phyloP scores from a whole-genome alignment of 1,284 basidiomycete genomes.

The Vanrija sp. region DNA sequence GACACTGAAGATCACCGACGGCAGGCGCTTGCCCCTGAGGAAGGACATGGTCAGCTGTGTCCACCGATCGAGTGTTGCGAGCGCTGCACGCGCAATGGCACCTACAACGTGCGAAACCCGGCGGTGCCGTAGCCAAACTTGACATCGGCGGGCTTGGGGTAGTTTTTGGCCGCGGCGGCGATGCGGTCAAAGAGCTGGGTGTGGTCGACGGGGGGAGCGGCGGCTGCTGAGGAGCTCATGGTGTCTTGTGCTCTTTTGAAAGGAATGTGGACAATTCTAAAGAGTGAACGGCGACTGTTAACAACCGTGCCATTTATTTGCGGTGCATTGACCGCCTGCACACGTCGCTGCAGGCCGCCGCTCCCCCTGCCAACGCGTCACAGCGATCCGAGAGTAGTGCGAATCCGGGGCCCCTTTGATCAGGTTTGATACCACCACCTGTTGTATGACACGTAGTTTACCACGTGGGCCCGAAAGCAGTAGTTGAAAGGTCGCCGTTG shows the following conservation, averaged over 20 bases:
- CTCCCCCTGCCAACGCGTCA: too few relatives aligned
- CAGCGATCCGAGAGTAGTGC: too few relatives aligned
- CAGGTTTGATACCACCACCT: too few relatives aligned
- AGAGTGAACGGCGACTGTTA: not conserved
- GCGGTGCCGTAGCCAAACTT: constrained; percentile 88
- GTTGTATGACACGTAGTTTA: too few relatives aligned
- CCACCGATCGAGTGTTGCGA: too few relatives aligned
- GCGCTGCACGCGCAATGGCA: constrained; percentile 12
- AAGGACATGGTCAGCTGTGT: not conserved
- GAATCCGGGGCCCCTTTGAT: too few relatives aligned
- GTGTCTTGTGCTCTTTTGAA: not conserved
- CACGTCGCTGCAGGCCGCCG: too few relatives aligned
- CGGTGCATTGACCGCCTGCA: too few relatives aligned
- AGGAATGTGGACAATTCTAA: not conserved
- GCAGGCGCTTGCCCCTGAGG: constrained; percentile 70
- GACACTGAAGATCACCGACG: constrained; percentile 88
- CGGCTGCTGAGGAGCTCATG: constrained; percentile 12
- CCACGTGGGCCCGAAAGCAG: too few relatives aligned
- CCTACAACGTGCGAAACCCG: constrained; percentile 87
- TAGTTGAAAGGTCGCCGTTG: not conserved
- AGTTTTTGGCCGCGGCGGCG: constrained; percentile 35
- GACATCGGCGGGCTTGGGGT: constrained; percentile 51
- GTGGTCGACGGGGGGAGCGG: constrained; percentile 23
- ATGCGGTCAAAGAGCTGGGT: constrained; percentile 35
- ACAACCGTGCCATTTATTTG: too few relatives aligned